These are phyloP conservation scores for Termitomyces sp. DNA, from an alignment of 768 basidiomycete genomes.

Conservation along the genomic window DNA sequence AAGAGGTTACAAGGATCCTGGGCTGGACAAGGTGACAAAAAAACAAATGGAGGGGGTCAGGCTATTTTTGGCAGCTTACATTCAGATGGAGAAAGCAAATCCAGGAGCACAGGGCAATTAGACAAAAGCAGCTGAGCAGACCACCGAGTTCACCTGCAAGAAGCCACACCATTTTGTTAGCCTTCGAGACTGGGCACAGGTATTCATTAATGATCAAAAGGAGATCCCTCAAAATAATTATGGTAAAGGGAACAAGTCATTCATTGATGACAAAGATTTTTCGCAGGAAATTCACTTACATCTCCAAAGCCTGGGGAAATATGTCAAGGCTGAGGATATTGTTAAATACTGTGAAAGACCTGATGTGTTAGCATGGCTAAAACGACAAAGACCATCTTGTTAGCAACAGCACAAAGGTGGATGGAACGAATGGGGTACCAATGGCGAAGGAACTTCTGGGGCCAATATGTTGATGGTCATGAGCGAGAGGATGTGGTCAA, in stretches of 20 bases:
- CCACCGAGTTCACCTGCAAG: not conserved
- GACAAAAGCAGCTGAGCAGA: not conserved
- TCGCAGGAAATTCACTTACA: slow-evolving; percentile 15
- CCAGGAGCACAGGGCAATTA: not conserved
- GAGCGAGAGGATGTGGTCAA: slow-evolving; percentile 28
- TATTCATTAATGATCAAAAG: not conserved
- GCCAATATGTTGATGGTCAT: slow-evolving; percentile 31
- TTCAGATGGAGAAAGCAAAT: not conserved
- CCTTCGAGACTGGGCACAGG: not conserved
- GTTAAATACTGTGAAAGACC: too few relatives aligned
- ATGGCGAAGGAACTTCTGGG: slow-evolving; percentile 18
- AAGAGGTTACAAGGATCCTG: not conserved
- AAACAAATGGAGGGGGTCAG: not conserved
- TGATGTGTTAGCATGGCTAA: not conserved
- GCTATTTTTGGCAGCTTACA: not conserved
- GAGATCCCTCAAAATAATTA: not conserved
- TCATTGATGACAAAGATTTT: slow-evolving; percentile 17
- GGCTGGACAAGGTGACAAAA: not conserved
- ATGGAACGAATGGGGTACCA: slow-evolving; percentile 23
- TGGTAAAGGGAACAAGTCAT: not conserved
- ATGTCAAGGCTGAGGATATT: slow-evolving; percentile 20
- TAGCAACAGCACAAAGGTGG: slow-evolving; percentile 26
- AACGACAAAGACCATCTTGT: slow-evolving; percentile 8
- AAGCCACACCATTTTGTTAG: not conserved
- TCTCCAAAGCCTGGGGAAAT: slow-evolving; percentile 24